These are phyloP conservation scores for Boletus subcaerulescens DNA, from an alignment of 768 basidiomycete species.

Conservation along the genomic window DNA sequence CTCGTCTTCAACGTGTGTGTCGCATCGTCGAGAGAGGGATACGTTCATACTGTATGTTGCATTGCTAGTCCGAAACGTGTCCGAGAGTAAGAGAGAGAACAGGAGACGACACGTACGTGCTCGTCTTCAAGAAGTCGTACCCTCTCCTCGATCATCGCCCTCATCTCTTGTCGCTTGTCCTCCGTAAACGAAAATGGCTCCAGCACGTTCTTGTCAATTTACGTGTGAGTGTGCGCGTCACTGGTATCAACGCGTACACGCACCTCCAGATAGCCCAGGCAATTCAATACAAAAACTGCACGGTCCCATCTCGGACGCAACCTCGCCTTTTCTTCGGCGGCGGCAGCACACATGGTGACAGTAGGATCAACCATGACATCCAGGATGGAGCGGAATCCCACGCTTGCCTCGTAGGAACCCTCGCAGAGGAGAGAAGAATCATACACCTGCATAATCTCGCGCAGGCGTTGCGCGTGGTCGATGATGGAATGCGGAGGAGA, in stretches of 20 bases:
- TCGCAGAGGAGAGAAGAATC: conserved; percentile 79
- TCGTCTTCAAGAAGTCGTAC: conserved; percentile 71
- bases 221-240: neutral
- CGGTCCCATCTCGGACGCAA: conserved; percentile 70
- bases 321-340: conserved; percentile 62
- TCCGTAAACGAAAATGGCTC: conserved; percentile 67
- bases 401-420: conserved; percentile 9
- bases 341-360: conserved; percentile 66
- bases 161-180: conserved; percentile 56
- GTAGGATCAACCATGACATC: conserved; percentile 86
- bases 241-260: conserved; percentile 11
- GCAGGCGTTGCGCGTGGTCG: conserved; percentile 79
- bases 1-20: conserved; percentile 24
- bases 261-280: conserved; percentile 78
- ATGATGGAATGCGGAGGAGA: conserved; percentile 75
- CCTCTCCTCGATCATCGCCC: conserved; percentile 56
- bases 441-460: conserved; percentile 88
- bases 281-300: conserved; percentile 83
- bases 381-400: conserved; percentile 47
- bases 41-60: conserved; percentile 11
- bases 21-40: conserved; percentile 25
- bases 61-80: too few relatives aligned
- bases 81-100: neutral
- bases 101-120: conserved; percentile 57
- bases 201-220: conserved; percentile 58